These are phyloP conservation scores for Aspergillus homomorphus DNA, from an alignment of 495 filamentous ascomycete species.

Conservation along the genomic window DNA sequence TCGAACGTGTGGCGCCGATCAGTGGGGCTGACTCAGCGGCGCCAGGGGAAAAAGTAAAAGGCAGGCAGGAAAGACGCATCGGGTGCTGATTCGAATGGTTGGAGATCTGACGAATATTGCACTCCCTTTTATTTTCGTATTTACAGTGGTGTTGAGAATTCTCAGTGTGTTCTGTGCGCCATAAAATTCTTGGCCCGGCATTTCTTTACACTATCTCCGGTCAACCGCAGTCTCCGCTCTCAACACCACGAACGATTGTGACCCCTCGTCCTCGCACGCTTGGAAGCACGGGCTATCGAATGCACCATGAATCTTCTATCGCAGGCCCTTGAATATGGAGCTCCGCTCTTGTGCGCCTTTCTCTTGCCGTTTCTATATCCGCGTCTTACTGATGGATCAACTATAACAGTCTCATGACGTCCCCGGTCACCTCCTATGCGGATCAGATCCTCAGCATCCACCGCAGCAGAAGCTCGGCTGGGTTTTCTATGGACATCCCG, in stretches of 20 bases:
- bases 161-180: not conserved
- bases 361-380: not conserved
- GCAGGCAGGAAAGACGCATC: conserved; percentile 16
- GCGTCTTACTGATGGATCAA: conserved; percentile 18
- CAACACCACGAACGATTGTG: no score
- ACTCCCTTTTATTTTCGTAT: not conserved
- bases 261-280: not conserved
- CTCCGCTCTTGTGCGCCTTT: conserved; percentile 41
- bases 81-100: not conserved
- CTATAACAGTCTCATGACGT: conserved; percentile 60
- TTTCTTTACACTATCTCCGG: not conserved
- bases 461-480: conserved; percentile 72
- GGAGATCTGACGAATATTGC: not conserved
- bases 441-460: conserved; percentile 93
- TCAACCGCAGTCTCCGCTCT: not conserved
- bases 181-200: not conserved
- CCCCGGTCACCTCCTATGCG: conserved; percentile 81
- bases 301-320: conserved; percentile 40
- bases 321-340: conserved; percentile 44
- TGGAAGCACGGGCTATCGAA: conserved; percentile 6
- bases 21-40: conserved; percentile 20
- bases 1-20: not conserved
- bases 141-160: not conserved
- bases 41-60: conserved; percentile 8
- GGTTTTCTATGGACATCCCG: conserved; percentile 89